A percentile compares a stretch with the other conserved stretches of the same genome.
Evolutionary conservation across 441 rosid genomes (phyloP).

Genomic region (Iberis amara): DNA sequence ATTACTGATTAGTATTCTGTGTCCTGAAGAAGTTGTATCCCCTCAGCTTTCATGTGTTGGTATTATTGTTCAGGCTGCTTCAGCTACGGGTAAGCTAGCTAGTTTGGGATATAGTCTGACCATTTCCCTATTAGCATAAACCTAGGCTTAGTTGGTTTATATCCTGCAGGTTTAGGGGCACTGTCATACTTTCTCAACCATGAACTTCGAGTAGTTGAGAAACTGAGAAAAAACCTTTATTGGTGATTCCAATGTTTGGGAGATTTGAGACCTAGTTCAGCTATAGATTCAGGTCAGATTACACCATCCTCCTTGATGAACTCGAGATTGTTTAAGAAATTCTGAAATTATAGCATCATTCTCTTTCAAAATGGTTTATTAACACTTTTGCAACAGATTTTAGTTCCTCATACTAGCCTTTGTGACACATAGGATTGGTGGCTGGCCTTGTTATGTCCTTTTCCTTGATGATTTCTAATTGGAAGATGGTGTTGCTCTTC

Average conservation of each 20-base stretch:
- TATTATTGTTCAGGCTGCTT: constrained; percentile 11
- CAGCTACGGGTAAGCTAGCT: constrained; percentile 23
- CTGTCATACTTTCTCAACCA: constrained; percentile 4
- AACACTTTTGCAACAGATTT: constrained; percentile 4
- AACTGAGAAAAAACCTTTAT: constrained; percentile 24
- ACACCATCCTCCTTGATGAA: constrained; percentile 17
- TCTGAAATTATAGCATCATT: constrained; percentile 10
- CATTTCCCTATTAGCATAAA: constrained; percentile 33
- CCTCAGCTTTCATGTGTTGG: constrained; percentile 13
- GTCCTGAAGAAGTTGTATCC: constrained; percentile 1
- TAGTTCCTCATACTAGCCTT: constrained; percentile 7
- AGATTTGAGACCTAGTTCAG: constrained; percentile 30
- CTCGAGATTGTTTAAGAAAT: not conserved
- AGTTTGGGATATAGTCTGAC: constrained; percentile 21
- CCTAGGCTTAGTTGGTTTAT: constrained; percentile 48
- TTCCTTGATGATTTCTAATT: too few relatives aligned
- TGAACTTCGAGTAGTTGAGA: constrained; percentile 23
- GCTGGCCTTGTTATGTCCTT: too few relatives aligned
- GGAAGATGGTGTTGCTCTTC: too few relatives aligned
- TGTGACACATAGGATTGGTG: constrained; percentile 30
- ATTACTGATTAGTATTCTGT: not conserved
- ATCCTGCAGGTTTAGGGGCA: constrained; percentile 53
- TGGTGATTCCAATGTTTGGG: constrained; percentile 30
- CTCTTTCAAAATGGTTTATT: not conserved
- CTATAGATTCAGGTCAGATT: constrained; percentile 41